Percentiles rank a stretch among this genome's conserved stretches.
These are phyloP conservation scores for Spathaspora arborariae DNA, from an alignment of 805 yeast species.

Conservation along the genomic window DNA sequence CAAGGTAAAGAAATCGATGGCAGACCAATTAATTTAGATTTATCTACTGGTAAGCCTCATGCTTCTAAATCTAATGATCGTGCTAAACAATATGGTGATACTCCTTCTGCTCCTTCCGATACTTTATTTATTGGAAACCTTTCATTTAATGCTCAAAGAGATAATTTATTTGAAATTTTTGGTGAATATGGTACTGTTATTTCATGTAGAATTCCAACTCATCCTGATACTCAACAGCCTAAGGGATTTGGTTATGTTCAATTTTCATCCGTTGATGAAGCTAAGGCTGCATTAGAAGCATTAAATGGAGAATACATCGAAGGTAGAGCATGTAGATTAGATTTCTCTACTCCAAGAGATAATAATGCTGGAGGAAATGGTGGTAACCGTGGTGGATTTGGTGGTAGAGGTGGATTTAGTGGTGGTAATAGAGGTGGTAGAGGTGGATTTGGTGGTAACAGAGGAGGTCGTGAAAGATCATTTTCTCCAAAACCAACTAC, in stretches of 20 bases:
- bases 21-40: conserved; percentile 90
- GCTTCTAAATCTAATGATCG: conserved; percentile 63
- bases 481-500: conserved; percentile 59
- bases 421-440: conserved; percentile 30
- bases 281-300: conserved; percentile 81
- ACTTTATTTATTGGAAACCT: conserved; percentile 95
- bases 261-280: conserved; percentile 81
- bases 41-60: conserved; percentile 81
- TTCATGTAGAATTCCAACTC: conserved; percentile 93
- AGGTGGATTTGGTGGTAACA: conserved; percentile 41
- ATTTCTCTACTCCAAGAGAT: conserved; percentile 89
- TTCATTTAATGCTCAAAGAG: conserved; percentile 86
- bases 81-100: conserved; percentile 87
- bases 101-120: conserved; percentile 88
- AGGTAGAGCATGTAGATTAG: conserved; percentile 93
- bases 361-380: conserved; percentile 25
- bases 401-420: conserved; percentile 33
- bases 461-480: conserved; percentile 45
- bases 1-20: conserved; percentile 97
- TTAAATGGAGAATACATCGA: conserved; percentile 85
- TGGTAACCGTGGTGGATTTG: conserved; percentile 33
- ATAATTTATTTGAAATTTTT: conserved; percentile 67
- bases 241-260: conserved; percentile 99
- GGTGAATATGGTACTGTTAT: conserved; percentile 76
- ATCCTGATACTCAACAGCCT: conserved; percentile 98